phyloP scores from a whole-genome alignment of 148 eudicot genomes.

The Salicornia ramosissima region DNA sequence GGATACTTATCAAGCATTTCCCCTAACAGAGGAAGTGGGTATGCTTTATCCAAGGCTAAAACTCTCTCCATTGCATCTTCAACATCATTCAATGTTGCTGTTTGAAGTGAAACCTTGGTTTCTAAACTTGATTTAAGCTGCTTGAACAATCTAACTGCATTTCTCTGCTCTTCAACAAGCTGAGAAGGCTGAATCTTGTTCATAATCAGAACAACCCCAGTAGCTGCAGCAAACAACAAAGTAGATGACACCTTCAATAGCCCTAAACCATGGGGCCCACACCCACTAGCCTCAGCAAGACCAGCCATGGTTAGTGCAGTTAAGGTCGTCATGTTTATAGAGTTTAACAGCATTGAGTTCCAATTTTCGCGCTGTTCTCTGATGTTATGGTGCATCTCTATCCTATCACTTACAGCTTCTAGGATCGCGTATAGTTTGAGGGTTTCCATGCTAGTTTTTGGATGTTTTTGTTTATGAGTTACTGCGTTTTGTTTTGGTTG shows the following conservation, averaged over 20 bases:
- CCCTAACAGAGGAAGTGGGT: conserved; percentile 60
- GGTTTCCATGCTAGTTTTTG: background rate
- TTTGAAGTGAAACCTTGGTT: conserved; percentile 24
- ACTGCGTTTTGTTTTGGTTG: background rate
- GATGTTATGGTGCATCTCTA: conserved; percentile 65
- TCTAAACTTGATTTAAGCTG: conserved; percentile 31
- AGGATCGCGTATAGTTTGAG: conserved; percentile 42
- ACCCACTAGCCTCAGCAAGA: conserved; percentile 21
- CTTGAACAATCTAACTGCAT: conserved; percentile 45
- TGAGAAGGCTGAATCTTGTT: conserved; percentile 75
- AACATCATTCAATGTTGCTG: conserved; percentile 27
- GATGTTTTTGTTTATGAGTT: background rate
- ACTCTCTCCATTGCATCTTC: conserved; percentile 37
- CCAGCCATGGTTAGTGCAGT: conserved; percentile 51
- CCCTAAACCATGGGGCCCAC: conserved; percentile 7
- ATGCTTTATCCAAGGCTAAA: conserved; percentile 54
- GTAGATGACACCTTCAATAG: conserved; percentile 45
- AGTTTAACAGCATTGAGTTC: conserved; percentile 54
- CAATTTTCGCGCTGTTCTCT: conserved; percentile 52
- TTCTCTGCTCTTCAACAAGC: conserved; percentile 62
- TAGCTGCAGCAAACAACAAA: conserved; percentile 42
- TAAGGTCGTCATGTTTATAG: conserved; percentile 58
- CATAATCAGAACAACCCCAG: conserved; percentile 45
- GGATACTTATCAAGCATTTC: conserved; percentile 68
- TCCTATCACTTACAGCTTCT: conserved; percentile 49